phyloP scores from a whole-genome alignment of 306 rosid species.

The Arachis hypogaea region DNA sequence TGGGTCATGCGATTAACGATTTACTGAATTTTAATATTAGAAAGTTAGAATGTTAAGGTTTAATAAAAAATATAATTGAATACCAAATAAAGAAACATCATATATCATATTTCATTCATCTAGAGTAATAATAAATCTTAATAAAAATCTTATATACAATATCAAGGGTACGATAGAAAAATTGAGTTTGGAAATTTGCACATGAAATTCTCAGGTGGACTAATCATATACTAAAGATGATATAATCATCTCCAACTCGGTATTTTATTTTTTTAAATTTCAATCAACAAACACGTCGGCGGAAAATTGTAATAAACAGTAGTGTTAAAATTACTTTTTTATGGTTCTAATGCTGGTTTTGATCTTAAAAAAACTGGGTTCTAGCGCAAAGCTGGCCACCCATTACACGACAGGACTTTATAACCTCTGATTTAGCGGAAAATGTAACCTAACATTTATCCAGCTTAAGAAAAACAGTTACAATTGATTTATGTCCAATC shows the following conservation, averaged over 20 bases:
- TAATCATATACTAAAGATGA: background rate
- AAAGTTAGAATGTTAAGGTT: too few species aligned
- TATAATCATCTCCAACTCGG: background rate
- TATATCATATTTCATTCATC: too few species aligned
- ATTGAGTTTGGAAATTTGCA: background rate
- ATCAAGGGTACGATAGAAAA: background rate
- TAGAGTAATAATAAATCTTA: too few species aligned
- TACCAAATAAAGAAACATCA: too few species aligned
- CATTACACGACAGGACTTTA: background rate
- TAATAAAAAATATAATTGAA: too few species aligned
- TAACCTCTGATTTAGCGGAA: background rate
- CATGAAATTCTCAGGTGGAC: background rate
- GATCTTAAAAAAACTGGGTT: too few species aligned
- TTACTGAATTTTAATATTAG: too few species aligned
- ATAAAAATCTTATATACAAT: too few species aligned
- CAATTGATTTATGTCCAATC: constrained; percentile 24
- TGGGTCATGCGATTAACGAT: too few species aligned
- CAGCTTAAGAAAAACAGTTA: constrained; percentile 34
- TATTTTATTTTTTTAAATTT: background rate
- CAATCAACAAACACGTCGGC: background rate
- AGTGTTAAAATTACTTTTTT: background rate
- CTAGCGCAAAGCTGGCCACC: background rate
- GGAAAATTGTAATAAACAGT: background rate
- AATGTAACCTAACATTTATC: constrained; percentile 19
- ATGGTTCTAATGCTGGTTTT: constrained; percentile 6